Evolutionary conservation across 352 stramenopile genomes (phyloP).

Genomic region (Phytophthora multivora): DNA sequence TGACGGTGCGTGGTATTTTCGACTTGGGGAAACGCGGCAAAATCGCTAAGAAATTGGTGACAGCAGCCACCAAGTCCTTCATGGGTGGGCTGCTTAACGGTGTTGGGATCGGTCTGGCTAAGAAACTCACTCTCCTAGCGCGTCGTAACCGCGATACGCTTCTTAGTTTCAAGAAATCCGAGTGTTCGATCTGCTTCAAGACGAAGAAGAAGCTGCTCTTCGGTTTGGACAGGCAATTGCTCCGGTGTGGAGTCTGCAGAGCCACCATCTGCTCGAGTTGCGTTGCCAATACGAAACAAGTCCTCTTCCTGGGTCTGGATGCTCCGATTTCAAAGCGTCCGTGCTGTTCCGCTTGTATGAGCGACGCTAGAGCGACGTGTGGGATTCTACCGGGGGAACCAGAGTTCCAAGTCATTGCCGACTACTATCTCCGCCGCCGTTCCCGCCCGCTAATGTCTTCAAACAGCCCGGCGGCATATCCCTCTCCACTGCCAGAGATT

Average conservation of each 20-base stretch:
- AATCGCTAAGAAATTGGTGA: conserved; percentile 29
- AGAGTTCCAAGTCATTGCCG: conserved; percentile 36
- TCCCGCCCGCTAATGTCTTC: neutral
- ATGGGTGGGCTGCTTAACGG: conserved; percentile 41
- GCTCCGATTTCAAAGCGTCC: conserved; percentile 18
- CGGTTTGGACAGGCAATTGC: conserved; percentile 22
- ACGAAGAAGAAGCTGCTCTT: conserved; percentile 19
- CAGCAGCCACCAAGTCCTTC: conserved; percentile 35
- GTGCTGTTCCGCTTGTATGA: conserved; percentile 43
- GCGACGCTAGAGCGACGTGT: conserved; percentile 28
- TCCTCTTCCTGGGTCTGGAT: conserved; percentile 28
- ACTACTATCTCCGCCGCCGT: conserved; percentile 19
- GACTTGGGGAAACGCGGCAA: conserved; percentile 31
- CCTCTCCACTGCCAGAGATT: conserved; percentile 6
- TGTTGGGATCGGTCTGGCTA: conserved; percentile 43
- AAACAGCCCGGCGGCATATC: neutral
- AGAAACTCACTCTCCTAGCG: conserved; percentile 55
- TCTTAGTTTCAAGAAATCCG: no score
- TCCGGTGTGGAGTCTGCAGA: conserved; percentile 31
- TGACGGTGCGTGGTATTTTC: conserved; percentile 45
- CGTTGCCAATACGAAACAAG: conserved; percentile 29
- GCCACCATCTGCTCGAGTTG: conserved; percentile 37
- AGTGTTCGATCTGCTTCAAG: conserved; percentile 31
- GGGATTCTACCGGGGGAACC: conserved; percentile 20
- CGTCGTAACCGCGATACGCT: conserved; percentile 7